These are phyloP conservation scores for Lolium rigidum DNA, from an alignment of 176 grass and related monocot species.

Conservation along the genomic window DNA sequence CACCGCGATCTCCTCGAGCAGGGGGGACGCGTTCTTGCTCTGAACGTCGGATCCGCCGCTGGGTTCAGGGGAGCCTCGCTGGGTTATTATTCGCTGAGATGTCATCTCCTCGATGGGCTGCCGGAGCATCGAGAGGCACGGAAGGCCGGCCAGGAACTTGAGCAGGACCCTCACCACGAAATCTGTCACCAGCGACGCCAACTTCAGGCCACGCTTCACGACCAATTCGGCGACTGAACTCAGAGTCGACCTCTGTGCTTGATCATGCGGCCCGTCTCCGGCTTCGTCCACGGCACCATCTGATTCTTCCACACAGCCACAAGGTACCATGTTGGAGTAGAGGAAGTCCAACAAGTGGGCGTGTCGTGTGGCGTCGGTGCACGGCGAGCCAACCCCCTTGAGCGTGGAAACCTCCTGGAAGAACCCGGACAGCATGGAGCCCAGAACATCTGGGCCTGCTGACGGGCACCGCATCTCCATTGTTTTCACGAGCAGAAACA, in stretches of 20 bases:
- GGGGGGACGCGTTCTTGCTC: conserved; percentile 33
- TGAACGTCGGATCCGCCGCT: neutral
- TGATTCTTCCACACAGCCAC: neutral
- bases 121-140: conserved; percentile 56
- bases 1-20: conserved; percentile 75
- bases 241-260: neutral
- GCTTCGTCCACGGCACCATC: conserved; percentile 25
- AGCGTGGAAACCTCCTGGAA: conserved; percentile 54
- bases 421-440: conserved; percentile 58
- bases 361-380: conserved; percentile 37
- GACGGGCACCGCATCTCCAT: conserved; percentile 44
- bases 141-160: conserved; percentile 52
- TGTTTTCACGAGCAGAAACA: conserved; percentile 59
- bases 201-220: conserved; percentile 15
- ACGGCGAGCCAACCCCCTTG: conserved; percentile 14
- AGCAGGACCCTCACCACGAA: conserved; percentile 46
- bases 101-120: conserved; percentile 54
- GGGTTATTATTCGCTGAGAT: neutral
- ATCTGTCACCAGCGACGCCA: conserved; percentile 38
- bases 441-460: conserved; percentile 5
- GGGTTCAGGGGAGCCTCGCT: conserved; percentile 5
- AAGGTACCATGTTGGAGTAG: conserved; percentile 55
- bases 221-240: conserved; percentile 32
- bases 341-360: conserved; percentile 73
- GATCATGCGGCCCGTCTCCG: neutral